Base-by-base conservation (phyloP, 805 yeast species). In the Millerago galiae region DNA sequence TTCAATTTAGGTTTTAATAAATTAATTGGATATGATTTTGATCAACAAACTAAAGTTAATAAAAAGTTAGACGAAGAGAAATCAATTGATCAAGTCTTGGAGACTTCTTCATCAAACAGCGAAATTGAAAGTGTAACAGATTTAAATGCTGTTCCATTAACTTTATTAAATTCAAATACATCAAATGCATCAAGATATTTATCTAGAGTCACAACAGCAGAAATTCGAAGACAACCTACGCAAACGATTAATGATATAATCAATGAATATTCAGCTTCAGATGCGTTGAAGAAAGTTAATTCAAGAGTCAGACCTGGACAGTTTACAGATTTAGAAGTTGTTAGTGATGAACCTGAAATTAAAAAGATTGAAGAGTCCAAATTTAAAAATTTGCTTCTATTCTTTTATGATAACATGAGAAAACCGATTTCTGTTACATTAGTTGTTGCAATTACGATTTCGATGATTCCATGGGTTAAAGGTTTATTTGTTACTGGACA, bases 391-490 rank as follows among this genome's bases (percentile, higher is more conserved):
- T 14, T 52, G 1, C 17, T 59, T 54, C 47, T 52, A 2, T 68
- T 63, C 46, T 59, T 71, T 41, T 17, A 65, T 4, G 72, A 75
- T 44, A 84, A 82, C 58, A 76, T 83, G 50, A 55, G 69, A 37
- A 74, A 87, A 40, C 97, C 97, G 1, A 79, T 81, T 28, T 81
- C 95, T 2, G 48, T 84, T 24, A 67, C 95, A 1, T 72, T 89
- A 18, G 71, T 89, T 10, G 35, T 79, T 0, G 75, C 90, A 0
- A 65, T 91, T 35, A 67, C 70, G 1, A 67, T 87, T 15, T 77
- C 93, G 5, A 84, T 91, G 83, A 75, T 93, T 17, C 96, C 97
- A 1, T 93, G 96, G 75, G 74, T 83, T 4, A 81, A 82, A 50
- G 85, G 90, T 0, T 66, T 87, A 13, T 87, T 87, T 55, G 81